Evolutionary conservation across 2,329 filamentous ascomycete genomes (phyloP), one percentile per base, ranked within the genome.

Genomic region (Epichloe gansuensis): DNA sequence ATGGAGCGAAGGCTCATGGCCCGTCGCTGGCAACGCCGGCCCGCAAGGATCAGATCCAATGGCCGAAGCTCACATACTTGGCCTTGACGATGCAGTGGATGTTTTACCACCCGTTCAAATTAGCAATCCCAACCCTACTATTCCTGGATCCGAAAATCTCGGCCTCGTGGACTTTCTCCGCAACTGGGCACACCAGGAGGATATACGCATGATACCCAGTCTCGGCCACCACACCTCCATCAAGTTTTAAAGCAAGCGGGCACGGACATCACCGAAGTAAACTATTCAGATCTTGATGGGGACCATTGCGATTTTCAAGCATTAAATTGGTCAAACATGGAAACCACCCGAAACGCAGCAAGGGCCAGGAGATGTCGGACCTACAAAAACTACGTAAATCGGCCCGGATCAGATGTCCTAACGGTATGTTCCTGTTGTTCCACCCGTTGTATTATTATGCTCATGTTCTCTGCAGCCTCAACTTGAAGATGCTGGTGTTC

Each of bases 351-450:
- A 52, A 58, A 58, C 25, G 64, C 70, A 25, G 81, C 79, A 3
- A 71, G 78, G 25, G 62, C 69, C 46, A 69, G 70, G 51, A 73
- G 81, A 21, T 57, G 64, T 43, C 55, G 63, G 13, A 76, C 72
- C 1, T 84, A 82, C 59, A 72, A 63, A 50, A 84, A 83, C 58
- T 83, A 82, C 56, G 73, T 74, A 34, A 83, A 81, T 60, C 63
- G 70, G n/a, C 51, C 56, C 3, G 66, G 69, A 4, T 75, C 76
- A 12, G 75, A 79, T 56, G 58, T 58, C 41, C 75, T 70, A 69
- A 64, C 65, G 56, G 77, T 80, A 60, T 72, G 76, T 72, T 46
- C 43, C 37, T 21, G 21, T 17, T 41, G 8, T 31, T 11, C 28
- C 8, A 31, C 11, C 28, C 9, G 11, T 31, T 11, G 9, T 31